Base-by-base conservation (phyloP, 2,329 filamentous ascomycete genomes). In the Cladophialophora carrionii region DNA sequence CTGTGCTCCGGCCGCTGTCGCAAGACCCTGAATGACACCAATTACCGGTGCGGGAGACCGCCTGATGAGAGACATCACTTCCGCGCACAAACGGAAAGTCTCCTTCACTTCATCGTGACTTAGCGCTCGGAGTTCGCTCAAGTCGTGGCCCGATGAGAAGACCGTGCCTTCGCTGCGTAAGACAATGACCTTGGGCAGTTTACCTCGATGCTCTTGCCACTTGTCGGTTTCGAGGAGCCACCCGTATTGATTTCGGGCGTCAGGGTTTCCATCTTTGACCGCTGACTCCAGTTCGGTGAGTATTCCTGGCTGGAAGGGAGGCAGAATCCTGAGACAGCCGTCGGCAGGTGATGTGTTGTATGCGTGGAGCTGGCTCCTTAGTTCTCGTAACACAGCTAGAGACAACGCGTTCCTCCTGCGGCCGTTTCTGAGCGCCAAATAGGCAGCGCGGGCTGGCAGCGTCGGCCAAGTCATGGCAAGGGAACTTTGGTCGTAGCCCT, bases 91-190 rank as follows among this genome's bases (percentile, higher is more conserved):
- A n/a, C 63, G 65, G 52, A 71, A 71, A 4, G 70, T 69, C 63
- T 71, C 68, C 48, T 71, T 71, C 58, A 71, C 70, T 34, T 70
- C 67, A 17, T 70, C 70, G 34, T 71, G 63, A 24, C 67, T 60
- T 34, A 71, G 49, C 12, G 62, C 64, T 22, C 67, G 55, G 24
- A 71, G 58, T 53, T 71, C 68, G 12, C 63, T 63, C 20, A 71
- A 58, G 57, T 71, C 70, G 63, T 71, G 70, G 12, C 70, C 70
- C 1, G 70, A 69, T n/a, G 64, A 70, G 49, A 71, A 71, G 4
- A 71, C 70, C 1, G 68, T 55, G 8, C 70, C 70, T 64, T 70
- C 68, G 37, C 67, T 71, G 22, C 68, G 67, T 29, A 71, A 53
- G 12, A 71, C 68, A 29, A 71, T 57, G 7, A 71, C 70, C 29